Conservation (phyloP, 371 early-diverging fungal genomes). For the Smittium culicis region DNA sequence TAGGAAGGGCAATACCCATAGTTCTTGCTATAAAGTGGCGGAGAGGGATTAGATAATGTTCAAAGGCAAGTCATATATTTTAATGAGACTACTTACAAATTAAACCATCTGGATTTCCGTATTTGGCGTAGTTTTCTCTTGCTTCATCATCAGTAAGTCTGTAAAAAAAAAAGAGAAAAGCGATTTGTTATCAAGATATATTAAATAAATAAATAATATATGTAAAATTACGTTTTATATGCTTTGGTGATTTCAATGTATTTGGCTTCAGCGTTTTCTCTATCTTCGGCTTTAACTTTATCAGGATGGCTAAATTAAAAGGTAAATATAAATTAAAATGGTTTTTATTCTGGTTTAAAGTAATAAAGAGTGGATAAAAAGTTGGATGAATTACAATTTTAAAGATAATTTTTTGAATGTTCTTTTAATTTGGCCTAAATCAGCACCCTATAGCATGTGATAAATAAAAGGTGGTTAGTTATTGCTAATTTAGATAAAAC, state of each 20-base stretch:
- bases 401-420: conserved; percentile 59
- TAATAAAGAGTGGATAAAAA: not conserved
- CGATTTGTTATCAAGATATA: not conserved
- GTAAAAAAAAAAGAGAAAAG: not conserved
- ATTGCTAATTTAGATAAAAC: not conserved
- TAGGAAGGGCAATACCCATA: conserved; percentile 89
- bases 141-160: conserved; percentile 79
- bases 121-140: conserved; percentile 81
- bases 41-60: not conserved
- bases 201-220: not conserved
- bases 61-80: not conserved
- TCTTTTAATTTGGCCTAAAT: conserved; percentile 46
- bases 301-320: conserved; percentile 20
- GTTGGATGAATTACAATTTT: conserved; percentile 32
- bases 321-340: not conserved
- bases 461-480: not conserved
- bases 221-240: conserved; percentile 22
- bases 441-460: conserved; percentile 14
- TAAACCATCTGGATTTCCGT: conserved; percentile 92
- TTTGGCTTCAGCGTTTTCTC: conserved; percentile 29
- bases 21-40: conserved; percentile 39
- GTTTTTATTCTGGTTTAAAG: not conserved
- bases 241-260: conserved; percentile 32
- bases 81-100: conserved; percentile 20
- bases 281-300: conserved; percentile 25